Evolutionary conservation across 106 monocot species (phyloP).

Genomic region (Dendrobium huoshanense): DNA sequence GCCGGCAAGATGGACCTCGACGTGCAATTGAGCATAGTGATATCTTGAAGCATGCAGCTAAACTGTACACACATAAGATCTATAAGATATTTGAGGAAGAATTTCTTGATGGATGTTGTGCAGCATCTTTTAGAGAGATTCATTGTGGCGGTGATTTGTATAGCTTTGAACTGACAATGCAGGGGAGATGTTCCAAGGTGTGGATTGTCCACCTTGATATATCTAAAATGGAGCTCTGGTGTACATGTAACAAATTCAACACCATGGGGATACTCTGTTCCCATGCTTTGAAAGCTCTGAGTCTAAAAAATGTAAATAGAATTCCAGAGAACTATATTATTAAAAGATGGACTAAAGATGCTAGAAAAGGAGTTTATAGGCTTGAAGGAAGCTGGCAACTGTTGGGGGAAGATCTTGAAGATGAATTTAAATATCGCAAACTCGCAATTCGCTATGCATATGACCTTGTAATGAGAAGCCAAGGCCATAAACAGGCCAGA

Average conservation of each 20-base stretch:
- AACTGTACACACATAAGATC: constrained; percentile 19
- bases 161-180: constrained; percentile 13
- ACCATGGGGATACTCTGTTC: constrained; percentile 24
- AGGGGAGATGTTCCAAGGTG: constrained; percentile 7
- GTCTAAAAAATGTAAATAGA: constrained; percentile 12
- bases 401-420: too few relatives aligned
- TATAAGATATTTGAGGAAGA: constrained; percentile 27
- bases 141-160: constrained; percentile 1
- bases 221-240: constrained; percentile 2
- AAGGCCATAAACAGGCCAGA: too few relatives aligned
- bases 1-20: constrained; percentile 4
- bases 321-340: constrained; percentile 25
- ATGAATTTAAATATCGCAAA: too few relatives aligned
- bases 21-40: constrained; percentile 16
- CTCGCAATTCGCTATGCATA: too few relatives aligned
- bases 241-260: constrained; percentile 21
- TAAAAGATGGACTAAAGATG: constrained; percentile 23
- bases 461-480: too few relatives aligned
- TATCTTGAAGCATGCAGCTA: constrained; percentile 18
- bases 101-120: constrained; percentile 21
- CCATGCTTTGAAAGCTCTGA: constrained; percentile 22
- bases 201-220: constrained; percentile 13
- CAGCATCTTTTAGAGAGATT: constrained; percentile 13
- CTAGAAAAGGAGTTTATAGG: constrained; percentile 17
- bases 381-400: background rate